A percentile compares a stretch with the other conserved stretches of the same genome.
These are phyloP conservation scores for Rhodofomes roseus DNA, from an alignment of 1,284 basidiomycete genomes.

Conservation along the genomic window DNA sequence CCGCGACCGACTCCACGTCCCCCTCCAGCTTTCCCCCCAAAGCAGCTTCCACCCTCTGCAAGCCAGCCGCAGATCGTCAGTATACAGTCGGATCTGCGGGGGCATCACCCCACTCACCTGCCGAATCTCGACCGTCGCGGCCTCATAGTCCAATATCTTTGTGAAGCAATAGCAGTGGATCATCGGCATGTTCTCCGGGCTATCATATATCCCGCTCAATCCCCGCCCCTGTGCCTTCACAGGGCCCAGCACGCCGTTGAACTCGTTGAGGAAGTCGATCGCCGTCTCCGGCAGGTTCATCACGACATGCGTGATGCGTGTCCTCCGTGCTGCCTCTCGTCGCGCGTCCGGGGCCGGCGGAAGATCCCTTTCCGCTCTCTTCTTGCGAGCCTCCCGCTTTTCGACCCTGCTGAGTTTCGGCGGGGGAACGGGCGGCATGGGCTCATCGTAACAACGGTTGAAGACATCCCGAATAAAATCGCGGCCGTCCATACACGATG, in stretches of 20 bases:
- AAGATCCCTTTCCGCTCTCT: neutral
- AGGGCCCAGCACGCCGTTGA: slow-evolving; percentile 63
- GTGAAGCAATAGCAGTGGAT: slow-evolving; percentile 98
- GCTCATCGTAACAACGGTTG: slow-evolving; percentile 50
- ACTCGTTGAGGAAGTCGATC: slow-evolving; percentile 87
- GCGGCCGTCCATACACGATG: slow-evolving; percentile 81
- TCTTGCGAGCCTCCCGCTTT: slow-evolving; percentile 23
- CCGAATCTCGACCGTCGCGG: slow-evolving; percentile 74
- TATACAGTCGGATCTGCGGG: neutral
- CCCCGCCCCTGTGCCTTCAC: slow-evolving; percentile 32
- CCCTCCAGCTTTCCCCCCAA: slow-evolving; percentile 57
- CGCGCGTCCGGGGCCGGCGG: neutral
- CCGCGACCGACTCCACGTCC: slow-evolving; percentile 67
- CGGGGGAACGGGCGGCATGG: slow-evolving; percentile 55
- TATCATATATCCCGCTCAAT: slow-evolving; percentile 44
- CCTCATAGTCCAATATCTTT: slow-evolving; percentile 70
- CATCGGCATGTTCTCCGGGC: slow-evolving; percentile 62
- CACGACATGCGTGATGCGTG: slow-evolving; percentile 81
- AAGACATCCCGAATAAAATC: slow-evolving; percentile 72
- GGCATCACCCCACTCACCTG: slow-evolving; percentile 48
- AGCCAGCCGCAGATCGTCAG: neutral
- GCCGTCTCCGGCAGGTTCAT: slow-evolving; percentile 98
- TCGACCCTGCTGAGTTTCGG: slow-evolving; percentile 32
- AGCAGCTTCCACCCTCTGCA: slow-evolving; percentile 70
- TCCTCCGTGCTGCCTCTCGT: slow-evolving; percentile 32